A percentile compares a stretch with the other conserved stretches of the same genome.
These are phyloP conservation scores for Stygiomarasmius scandens DNA, from an alignment of 1,284 basidiomycete genomes.

Conservation along the genomic window DNA sequence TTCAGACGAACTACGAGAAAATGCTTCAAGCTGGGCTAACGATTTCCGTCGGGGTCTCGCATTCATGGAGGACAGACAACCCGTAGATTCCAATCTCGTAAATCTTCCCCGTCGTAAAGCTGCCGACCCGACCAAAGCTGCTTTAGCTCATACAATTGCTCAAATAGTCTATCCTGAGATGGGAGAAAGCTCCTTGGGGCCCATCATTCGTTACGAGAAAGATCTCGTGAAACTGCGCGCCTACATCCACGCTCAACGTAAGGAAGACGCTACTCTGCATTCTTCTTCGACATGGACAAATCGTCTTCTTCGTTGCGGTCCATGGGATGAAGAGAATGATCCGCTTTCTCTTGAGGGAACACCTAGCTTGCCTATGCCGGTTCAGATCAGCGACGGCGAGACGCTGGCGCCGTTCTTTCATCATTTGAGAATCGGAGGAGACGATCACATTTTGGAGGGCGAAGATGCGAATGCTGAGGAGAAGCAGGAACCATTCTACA, in stretches of 20 bases:
- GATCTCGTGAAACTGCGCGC: conserved; percentile 7
- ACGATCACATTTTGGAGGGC: conserved; percentile 1
- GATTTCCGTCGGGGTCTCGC: not conserved
- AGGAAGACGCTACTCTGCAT: not conserved
- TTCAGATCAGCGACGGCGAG: conserved; percentile 20
- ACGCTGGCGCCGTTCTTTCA: conserved; percentile 16
- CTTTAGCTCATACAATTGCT: conserved; percentile 3
- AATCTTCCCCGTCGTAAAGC: conserved; percentile 8
- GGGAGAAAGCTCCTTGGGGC: not conserved
- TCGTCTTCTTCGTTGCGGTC: not conserved
- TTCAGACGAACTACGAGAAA: not conserved
- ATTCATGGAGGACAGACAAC: conserved; percentile 1
- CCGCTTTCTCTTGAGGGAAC: conserved; percentile 20
- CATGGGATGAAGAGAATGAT: conserved; percentile 16
- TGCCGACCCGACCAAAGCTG: conserved; percentile 6
- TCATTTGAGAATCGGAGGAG: conserved; percentile 6
- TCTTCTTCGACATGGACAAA: not conserved
- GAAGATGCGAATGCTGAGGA: conserved; percentile 11
- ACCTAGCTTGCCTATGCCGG: conserved; percentile 20
- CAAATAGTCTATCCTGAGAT: not conserved
- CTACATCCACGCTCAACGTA: conserved; percentile 4
- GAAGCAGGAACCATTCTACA: conserved; percentile 16
- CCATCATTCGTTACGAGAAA: conserved; percentile 11
- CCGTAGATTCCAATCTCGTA: not conserved
- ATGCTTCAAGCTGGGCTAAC: conserved; percentile 1